phyloP scores from a whole-genome alignment of 1,284 basidiomycete genomes.

The Ceratobasidium sp. region DNA sequence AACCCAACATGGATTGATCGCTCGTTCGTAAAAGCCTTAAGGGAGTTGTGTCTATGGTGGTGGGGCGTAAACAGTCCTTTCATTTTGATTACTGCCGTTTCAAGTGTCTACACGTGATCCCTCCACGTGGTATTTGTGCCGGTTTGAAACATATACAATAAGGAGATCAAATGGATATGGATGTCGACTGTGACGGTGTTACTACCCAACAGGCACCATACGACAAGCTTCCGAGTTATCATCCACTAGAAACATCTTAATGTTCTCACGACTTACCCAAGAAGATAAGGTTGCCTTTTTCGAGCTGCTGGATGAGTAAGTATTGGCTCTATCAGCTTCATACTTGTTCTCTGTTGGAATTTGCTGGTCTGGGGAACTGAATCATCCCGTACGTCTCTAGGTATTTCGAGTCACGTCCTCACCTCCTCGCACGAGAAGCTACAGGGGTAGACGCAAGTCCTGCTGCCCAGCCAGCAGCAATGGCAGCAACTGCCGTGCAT shows the following conservation, averaged over 20 bases:
- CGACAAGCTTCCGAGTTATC: background rate
- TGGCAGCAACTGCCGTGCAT: conserved; percentile 57
- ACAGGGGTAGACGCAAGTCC: conserved; percentile 42
- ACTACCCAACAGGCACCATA: no score
- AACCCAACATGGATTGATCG: no score
- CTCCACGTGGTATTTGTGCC: no score
- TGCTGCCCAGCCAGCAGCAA: conserved; percentile 38
- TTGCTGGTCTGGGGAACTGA: no score
- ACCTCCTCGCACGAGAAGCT: conserved; percentile 53
- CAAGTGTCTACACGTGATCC: no score
- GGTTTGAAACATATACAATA: no score
- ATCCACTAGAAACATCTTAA: background rate
- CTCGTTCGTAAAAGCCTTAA: no score
- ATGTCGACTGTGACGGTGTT: no score
- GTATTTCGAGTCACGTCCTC: conserved; percentile 78
- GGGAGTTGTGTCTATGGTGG: no score
- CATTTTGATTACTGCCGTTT: no score
- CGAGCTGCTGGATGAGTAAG: conserved; percentile 41
- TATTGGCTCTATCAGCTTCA: background rate
- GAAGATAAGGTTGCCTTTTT: conserved; percentile 43
- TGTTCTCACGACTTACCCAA: conserved; percentile 41
- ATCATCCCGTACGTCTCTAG: conserved; percentile 55
- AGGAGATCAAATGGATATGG: no score
- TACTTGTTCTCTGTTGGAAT: background rate
- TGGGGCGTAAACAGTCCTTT: no score